These are phyloP conservation scores for Penicillium paxilli DNA, from an alignment of 495 filamentous ascomycete genomes.

Conservation along the genomic window DNA sequence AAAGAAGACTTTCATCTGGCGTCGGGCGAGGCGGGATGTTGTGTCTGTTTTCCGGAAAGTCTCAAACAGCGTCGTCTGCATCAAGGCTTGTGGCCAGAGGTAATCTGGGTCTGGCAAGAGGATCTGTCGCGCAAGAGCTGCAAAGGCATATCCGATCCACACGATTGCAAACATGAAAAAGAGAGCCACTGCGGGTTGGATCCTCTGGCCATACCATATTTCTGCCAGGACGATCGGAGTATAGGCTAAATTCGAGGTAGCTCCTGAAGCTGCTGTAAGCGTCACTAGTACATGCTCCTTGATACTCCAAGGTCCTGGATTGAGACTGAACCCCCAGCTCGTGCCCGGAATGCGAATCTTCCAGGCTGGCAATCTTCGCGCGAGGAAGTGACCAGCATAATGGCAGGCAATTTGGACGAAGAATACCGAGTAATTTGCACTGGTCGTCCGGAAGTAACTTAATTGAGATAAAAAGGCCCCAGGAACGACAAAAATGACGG, in stretches of 20 bases:
- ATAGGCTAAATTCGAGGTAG: constrained; percentile 51
- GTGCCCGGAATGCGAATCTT: constrained; percentile 48
- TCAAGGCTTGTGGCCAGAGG: constrained; percentile 50
- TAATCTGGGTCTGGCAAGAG: constrained; percentile 56
- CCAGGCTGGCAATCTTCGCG: constrained; percentile 47
- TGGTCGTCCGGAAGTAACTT: constrained; percentile 53
- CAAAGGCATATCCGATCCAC: constrained; percentile 56
- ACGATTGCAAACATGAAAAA: constrained; percentile 61
- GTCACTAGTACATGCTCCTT: constrained; percentile 61
- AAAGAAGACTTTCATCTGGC: constrained; percentile 58
- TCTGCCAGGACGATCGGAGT: constrained; percentile 52
- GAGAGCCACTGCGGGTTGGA: constrained; percentile 51
- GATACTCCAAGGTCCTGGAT: constrained; percentile 56
- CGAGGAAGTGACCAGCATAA: constrained; percentile 55
- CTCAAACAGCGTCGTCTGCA: constrained; percentile 57
- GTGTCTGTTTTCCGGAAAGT: constrained; percentile 52
- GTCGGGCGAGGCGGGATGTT: constrained; percentile 46
- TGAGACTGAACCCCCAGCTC: constrained; percentile 48
- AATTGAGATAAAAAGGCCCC: constrained; percentile 56
- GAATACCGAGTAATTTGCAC: constrained; percentile 57
- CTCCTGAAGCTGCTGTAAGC: constrained; percentile 54
- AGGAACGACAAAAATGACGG: constrained; percentile 50
- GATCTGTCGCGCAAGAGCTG: constrained; percentile 53
- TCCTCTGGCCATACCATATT: constrained; percentile 50
- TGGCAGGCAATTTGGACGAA: constrained; percentile 58